Conservation (phyloP, 2,329 filamentous ascomycete genomes). For the Ciborinia camelliae region DNA sequence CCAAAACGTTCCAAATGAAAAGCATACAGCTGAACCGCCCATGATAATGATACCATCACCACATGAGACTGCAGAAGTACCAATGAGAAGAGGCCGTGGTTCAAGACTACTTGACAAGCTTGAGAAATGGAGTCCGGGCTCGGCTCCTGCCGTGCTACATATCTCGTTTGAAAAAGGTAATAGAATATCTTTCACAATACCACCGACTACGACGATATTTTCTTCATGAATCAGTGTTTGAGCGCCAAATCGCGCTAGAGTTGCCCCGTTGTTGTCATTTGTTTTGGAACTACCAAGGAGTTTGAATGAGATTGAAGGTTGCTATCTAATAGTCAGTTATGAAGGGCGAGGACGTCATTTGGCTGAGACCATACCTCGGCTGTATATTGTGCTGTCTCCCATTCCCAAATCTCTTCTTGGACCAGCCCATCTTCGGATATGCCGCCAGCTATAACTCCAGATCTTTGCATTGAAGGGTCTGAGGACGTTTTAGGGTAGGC, state of each 20-base stretch:
- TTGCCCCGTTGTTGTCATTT: background rate
- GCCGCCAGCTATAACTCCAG: constrained; percentile 70
- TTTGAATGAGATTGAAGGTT: background rate
- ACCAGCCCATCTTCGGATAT: constrained; percentile 42
- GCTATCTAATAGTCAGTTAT: background rate
- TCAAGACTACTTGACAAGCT: constrained; percentile 25
- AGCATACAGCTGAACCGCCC: constrained; percentile 83
- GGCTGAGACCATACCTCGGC: constrained; percentile 23
- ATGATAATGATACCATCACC: constrained; percentile 56
- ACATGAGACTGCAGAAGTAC: constrained; percentile 55
- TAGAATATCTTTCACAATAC: constrained; percentile 43
- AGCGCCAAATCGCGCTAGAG: constrained; percentile 44
- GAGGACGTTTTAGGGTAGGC: constrained; percentile 25
- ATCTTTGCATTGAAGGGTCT: constrained; percentile 33
- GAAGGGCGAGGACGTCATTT: background rate
- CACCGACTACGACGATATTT: constrained; percentile 43
- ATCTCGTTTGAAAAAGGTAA: constrained; percentile 52
- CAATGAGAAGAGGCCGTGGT: constrained; percentile 66
- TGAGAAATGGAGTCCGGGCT: background rate
- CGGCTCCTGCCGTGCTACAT: background rate
- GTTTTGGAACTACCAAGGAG: background rate
- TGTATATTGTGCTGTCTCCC: constrained; percentile 39
- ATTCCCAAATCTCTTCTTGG: constrained; percentile 8
- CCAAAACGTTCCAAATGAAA: constrained; percentile 87
- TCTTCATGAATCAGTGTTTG: constrained; percentile 36